phyloP scores from a whole-genome alignment of 164 flowering plant genomes.

The Warburgia ugandensis region DNA sequence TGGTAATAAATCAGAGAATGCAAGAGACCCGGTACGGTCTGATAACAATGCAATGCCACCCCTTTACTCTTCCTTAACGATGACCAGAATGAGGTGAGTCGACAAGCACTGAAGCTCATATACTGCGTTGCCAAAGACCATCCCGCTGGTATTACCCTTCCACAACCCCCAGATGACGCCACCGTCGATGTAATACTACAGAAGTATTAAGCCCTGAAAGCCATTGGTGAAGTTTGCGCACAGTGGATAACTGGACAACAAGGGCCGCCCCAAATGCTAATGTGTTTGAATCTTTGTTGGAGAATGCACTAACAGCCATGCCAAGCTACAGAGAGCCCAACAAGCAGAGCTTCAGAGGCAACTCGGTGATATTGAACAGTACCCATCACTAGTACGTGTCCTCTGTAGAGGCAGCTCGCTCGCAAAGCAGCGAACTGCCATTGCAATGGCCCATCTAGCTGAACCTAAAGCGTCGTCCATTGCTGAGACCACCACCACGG shows the following conservation, averaged over 20 bases:
- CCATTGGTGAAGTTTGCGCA: conserved; percentile 18
- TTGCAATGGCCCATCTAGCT: conserved; percentile 19
- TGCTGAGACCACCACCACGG: neutral
- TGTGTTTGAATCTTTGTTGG: conserved; percentile 11
- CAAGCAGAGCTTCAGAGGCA: conserved; percentile 16
- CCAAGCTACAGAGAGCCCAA: conserved; percentile 14
- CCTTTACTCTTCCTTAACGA: conserved; percentile 12
- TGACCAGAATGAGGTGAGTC: conserved; percentile 7
- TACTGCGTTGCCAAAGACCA: conserved; percentile 15
- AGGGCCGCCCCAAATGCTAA: neutral
- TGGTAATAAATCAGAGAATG: conserved; percentile 14
- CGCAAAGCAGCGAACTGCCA: conserved; percentile 20
- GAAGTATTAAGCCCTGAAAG: conserved; percentile 19
- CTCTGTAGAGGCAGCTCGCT: conserved; percentile 21
- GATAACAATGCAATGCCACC: conserved; percentile 4
- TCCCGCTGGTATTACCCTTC: conserved; percentile 16
- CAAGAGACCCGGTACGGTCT: conserved; percentile 6
- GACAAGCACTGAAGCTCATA: conserved; percentile 16
- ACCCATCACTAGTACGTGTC: conserved; percentile 17
- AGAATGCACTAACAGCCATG: conserved; percentile 21
- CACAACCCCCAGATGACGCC: conserved; percentile 19
- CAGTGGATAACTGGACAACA: conserved; percentile 2
- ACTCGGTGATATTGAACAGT: conserved; percentile 13
- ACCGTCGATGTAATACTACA: conserved; percentile 14
- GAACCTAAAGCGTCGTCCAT: conserved; percentile 10